Evolutionary conservation across 2,329 filamentous ascomycete genomes (phyloP).

Genomic region (Ambrosiella beaveri): DNA sequence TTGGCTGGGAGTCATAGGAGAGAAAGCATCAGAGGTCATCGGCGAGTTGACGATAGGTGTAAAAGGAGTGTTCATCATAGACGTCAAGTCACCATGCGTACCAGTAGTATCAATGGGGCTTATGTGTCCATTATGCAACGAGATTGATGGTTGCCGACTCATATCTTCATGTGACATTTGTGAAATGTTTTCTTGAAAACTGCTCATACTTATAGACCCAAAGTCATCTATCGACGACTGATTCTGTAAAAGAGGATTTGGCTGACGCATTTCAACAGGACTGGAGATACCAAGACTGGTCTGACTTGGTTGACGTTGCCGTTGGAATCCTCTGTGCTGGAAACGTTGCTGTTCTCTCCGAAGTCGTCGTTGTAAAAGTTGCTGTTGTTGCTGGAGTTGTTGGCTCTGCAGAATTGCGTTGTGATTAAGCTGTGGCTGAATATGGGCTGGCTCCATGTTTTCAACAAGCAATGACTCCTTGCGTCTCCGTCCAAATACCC

Average conservation of each 20-base stretch:
- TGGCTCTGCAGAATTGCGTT: constrained; percentile 7
- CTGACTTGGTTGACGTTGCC: constrained; percentile 10
- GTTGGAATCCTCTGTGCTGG: constrained; percentile 15
- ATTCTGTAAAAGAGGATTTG: neutral
- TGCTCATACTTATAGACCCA: neutral
- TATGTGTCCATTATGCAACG: neutral
- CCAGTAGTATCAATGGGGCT: constrained; percentile 4
- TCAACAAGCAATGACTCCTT: constrained; percentile 4
- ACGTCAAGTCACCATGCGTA: neutral
- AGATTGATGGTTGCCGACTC: constrained; percentile 1
- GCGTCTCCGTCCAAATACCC: constrained; percentile 6
- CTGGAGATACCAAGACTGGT: neutral
- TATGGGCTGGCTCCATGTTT: constrained; percentile 6
- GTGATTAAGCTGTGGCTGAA: constrained; percentile 2
- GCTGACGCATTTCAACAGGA: neutral
- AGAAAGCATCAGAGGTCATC: constrained; percentile 1
- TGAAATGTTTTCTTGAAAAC: neutral
- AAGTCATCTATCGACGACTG: constrained; percentile 2
- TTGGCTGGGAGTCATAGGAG: constrained; percentile 1
- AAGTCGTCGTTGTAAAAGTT: neutral
- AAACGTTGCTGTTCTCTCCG: constrained; percentile 3
- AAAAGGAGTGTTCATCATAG: constrained; percentile 3
- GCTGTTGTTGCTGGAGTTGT: constrained; percentile 7
- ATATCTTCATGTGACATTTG: neutral
- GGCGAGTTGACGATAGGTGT: constrained; percentile 8